Evolutionary conservation across 441 rosid species (phyloP).

Genomic region (Jatropha multifida): DNA sequence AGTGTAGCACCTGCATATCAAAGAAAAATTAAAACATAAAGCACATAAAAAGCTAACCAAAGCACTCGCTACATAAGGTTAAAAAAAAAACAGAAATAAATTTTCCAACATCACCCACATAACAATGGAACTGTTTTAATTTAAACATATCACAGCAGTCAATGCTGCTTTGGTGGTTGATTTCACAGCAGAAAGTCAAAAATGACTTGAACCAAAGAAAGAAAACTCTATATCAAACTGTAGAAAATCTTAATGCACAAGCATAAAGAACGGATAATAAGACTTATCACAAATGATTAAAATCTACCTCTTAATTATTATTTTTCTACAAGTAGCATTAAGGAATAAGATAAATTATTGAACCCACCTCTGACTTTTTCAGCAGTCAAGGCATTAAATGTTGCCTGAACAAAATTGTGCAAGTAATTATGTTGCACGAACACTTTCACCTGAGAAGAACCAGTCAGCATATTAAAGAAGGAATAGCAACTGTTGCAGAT

Average conservation of each 20-base stretch:
- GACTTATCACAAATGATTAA: neutral
- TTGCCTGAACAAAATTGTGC: slow-evolving; percentile 84
- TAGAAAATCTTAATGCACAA: neutral
- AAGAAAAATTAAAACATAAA: neutral
- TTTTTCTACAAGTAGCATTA: too few relatives aligned
- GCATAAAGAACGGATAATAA: neutral
- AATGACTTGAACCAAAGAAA: neutral
- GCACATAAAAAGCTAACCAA: slow-evolving; percentile 1
- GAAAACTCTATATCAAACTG: neutral
- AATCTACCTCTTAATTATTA: neutral
- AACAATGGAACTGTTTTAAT: neutral
- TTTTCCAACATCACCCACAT: neutral
- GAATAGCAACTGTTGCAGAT: neutral
- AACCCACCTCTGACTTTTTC: slow-evolving; percentile 70
- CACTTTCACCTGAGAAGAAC: slow-evolving; percentile 75
- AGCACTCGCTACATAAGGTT: neutral
- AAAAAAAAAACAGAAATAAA: neutral
- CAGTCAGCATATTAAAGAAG: neutral
- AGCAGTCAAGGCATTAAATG: slow-evolving; percentile 78
- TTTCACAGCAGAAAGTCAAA: neutral
- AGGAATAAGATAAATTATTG: neutral
- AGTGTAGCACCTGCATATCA: slow-evolving; percentile 76
- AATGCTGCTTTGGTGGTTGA: neutral
- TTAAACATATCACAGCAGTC: neutral
- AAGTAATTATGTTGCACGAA: slow-evolving; percentile 82